Base-by-base conservation (phyloP, 768 basidiomycete species). In the Agrocybe pediades region DNA sequence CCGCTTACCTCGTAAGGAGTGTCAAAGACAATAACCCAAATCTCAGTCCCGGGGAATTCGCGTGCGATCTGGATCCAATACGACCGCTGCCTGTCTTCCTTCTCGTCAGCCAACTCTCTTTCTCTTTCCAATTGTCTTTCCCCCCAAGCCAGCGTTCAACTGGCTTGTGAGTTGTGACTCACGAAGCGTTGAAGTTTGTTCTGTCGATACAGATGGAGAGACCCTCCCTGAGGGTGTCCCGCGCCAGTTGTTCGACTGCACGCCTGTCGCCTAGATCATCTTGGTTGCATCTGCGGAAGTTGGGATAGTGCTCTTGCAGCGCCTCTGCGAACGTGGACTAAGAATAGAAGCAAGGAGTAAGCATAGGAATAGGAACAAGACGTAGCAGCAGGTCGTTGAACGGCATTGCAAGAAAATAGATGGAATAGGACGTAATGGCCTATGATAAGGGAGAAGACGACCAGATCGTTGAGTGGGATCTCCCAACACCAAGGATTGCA, bases 21-120 rank as follows among this genome's bases (percentile, higher is more conserved):
- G 65, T 90, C 85, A 60, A 91, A 90, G 58, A 88, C 84, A 71
- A 92, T 79, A 70, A 87, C 80, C 82, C 87, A 90, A 54, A 87
- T 73, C 49, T 72, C 69, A 46, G 81, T 85, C 54, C 77, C 80
- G 49, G 85, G 83, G 64, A 84, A 86, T 60, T 82, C 80, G 57
- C 73, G 78, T 13, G 87, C 88, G 55, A 92, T 89, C 57, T 79
- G 67, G 60, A 85, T 86, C 90, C 90, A 93, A 63, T 87, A 74
- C 26, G 80, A 79, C 49, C 88, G 75, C 69, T 90, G 90, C 50
- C 88, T 88, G 40, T 30, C 23, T 49, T 45, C 53, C 36, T 45
- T 51, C 43, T 52, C 49, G 67, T 64, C 54, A 57, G 52, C 47
- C 41, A 44, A 53, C 26, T 50, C 33, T 27, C 23, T 25, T 27